phyloP scores from a whole-genome alignment of 176 grass and related monocot genomes.

The Saccharum spontaneum region DNA sequence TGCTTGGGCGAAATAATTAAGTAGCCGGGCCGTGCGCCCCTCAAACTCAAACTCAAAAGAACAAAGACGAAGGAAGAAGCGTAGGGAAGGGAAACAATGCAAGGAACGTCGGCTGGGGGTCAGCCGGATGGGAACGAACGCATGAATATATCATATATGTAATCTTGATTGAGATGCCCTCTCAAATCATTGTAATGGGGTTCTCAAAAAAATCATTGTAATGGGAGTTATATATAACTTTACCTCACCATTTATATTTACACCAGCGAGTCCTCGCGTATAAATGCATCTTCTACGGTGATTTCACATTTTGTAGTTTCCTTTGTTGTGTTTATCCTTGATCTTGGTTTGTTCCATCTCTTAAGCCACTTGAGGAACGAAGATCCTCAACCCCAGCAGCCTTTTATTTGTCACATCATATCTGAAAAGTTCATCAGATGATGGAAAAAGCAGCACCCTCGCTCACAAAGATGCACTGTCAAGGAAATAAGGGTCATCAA shows the following conservation, averaged over 20 bases:
- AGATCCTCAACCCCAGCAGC: too few relatives aligned
- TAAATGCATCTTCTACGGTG: not conserved
- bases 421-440: too few relatives aligned
- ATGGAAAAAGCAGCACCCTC: too few relatives aligned
- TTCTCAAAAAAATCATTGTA: constrained; percentile 35
- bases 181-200: constrained; percentile 45
- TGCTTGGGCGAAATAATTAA: not conserved
- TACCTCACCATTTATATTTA: not conserved
- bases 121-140: not conserved
- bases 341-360: not conserved
- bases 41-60: not conserved
- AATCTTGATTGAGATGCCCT: constrained; percentile 29
- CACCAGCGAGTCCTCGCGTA: not conserved
- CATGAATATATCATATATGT: constrained; percentile 17
- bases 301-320: not conserved
- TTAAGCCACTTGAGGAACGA: too few relatives aligned
- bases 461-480: too few relatives aligned
- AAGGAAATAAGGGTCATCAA: too few relatives aligned
- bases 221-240: constrained; percentile 38
- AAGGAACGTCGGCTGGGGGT: not conserved
- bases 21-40: not conserved
- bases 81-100: not conserved
- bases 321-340: not conserved
- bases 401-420: too few relatives aligned
- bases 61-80: not conserved